phyloP scores from a whole-genome alignment of 257 asterid species.

The Nicotiana noctiflora region DNA sequence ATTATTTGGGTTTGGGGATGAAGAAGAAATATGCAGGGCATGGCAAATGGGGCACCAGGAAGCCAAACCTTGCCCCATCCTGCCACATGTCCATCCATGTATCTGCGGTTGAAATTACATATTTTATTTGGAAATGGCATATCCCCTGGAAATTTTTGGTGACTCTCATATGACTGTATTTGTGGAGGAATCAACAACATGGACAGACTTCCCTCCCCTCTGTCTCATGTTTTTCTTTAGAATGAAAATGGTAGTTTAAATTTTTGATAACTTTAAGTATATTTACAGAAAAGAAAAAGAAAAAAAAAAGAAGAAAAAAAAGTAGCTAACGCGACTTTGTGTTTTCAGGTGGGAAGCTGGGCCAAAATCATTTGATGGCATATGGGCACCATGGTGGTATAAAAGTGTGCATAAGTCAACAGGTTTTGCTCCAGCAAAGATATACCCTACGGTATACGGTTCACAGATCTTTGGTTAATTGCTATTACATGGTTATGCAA shows the following conservation, averaged over 20 bases:
- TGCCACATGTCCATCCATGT: background rate
- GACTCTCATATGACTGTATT: background rate
- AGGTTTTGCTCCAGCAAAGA: constrained; percentile 44
- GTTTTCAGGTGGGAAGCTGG: constrained; percentile 79
- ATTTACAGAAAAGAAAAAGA: background rate
- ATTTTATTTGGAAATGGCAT: background rate
- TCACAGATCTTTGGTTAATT: background rate
- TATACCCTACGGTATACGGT: constrained; percentile 48
- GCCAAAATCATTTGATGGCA: constrained; percentile 67
- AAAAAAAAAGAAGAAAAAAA: background rate
- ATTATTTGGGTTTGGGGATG: background rate
- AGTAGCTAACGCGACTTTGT: background rate
- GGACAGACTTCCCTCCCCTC: background rate
- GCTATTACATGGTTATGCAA: background rate
- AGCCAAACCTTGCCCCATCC: background rate
- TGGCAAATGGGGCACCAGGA: background rate
- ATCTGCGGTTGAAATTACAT: background rate
- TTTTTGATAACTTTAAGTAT: background rate
- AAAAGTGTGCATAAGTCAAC: constrained; percentile 50
- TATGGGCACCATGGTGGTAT: constrained; percentile 88
- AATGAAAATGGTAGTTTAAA: background rate
- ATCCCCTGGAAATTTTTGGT: background rate
- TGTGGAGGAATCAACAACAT: background rate
- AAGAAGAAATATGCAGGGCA: background rate
- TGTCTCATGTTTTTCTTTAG: background rate